phyloP scores from a whole-genome alignment of 768 basidiomycete genomes.

The Pleurotus sapidus region DNA sequence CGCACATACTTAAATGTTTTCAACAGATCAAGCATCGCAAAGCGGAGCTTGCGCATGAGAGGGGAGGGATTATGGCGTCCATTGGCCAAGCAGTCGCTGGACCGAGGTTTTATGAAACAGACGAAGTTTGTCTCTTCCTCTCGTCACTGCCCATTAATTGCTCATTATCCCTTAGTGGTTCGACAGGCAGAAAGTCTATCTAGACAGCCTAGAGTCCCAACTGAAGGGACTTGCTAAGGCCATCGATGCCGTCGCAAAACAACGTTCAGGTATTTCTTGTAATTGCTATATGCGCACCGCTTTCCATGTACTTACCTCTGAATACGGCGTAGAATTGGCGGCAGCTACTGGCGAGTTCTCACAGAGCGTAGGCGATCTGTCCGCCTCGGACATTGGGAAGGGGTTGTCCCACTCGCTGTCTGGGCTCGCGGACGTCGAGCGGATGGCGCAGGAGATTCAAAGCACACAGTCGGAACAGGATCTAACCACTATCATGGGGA shows the following conservation, averaged over 20 bases:
- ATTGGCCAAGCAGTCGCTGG: constrained; percentile 79
- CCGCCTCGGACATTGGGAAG: constrained; percentile 71
- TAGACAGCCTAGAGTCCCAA: constrained; percentile 90
- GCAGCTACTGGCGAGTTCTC: constrained; percentile 77
- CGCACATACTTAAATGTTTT: neutral
- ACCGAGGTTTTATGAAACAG: constrained; percentile 83
- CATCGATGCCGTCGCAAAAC: constrained; percentile 81
- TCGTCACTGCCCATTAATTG: neutral
- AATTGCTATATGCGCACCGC: neutral
- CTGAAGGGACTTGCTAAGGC: constrained; percentile 84
- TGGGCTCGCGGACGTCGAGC: constrained; percentile 72
- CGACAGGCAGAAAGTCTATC: constrained; percentile 77
- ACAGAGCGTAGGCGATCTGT: constrained; percentile 64
- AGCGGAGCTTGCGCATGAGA: constrained; percentile 71
- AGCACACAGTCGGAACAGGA: constrained; percentile 79
- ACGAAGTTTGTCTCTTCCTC: constrained; percentile 55
- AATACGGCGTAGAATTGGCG: constrained; percentile 54
- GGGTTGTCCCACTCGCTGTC: constrained; percentile 70
- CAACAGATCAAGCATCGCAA: constrained; percentile 84
- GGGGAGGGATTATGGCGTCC: constrained; percentile 80
- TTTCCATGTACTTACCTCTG: neutral
- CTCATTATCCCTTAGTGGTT: constrained; percentile 66
- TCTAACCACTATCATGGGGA: constrained; percentile 74
- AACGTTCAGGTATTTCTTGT: constrained; percentile 57
- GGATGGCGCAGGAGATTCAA: constrained; percentile 71